Evolutionary conservation across 345 rosid species (phyloP).

Genomic region (Microthlaspi erraticum): DNA sequence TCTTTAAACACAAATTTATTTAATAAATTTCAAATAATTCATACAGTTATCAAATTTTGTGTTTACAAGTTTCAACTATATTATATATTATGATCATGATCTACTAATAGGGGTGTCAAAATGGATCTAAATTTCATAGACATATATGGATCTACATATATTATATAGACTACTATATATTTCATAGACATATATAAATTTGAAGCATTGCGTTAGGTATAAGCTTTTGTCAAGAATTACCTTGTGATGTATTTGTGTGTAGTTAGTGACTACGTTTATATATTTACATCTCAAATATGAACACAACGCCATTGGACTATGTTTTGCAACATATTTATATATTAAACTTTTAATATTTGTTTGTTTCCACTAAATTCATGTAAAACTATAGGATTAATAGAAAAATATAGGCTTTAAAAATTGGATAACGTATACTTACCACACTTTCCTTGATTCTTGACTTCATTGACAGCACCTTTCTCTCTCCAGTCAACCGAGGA

Average conservation of each 20-base stretch:
- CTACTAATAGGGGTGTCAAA: no score
- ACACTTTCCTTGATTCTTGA: conserved; percentile 82
- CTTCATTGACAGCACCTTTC: conserved; percentile 69
- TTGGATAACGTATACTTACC: conserved; percentile 48
- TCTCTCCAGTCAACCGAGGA: conserved; percentile 74
- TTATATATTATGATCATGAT: background rate
- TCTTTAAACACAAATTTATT: background rate
- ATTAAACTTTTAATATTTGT: background rate
- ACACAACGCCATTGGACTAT: background rate
- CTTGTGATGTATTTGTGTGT: background rate
- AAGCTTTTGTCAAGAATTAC: no score
- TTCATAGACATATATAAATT: background rate
- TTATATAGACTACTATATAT: background rate
- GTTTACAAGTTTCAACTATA: background rate
- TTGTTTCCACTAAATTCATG: background rate
- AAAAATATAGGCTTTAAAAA: background rate
- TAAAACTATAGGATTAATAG: background rate
- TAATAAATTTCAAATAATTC: background rate
- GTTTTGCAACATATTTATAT: background rate
- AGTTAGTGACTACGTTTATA: background rate
- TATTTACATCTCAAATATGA: background rate
- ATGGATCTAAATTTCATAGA: conserved; percentile 4
- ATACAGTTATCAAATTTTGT: background rate
- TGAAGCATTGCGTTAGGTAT: no score
- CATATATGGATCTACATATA: no score